phyloP scores from a whole-genome alignment of 2,329 filamentous ascomycete genomes.

The Didymella segeticola region DNA sequence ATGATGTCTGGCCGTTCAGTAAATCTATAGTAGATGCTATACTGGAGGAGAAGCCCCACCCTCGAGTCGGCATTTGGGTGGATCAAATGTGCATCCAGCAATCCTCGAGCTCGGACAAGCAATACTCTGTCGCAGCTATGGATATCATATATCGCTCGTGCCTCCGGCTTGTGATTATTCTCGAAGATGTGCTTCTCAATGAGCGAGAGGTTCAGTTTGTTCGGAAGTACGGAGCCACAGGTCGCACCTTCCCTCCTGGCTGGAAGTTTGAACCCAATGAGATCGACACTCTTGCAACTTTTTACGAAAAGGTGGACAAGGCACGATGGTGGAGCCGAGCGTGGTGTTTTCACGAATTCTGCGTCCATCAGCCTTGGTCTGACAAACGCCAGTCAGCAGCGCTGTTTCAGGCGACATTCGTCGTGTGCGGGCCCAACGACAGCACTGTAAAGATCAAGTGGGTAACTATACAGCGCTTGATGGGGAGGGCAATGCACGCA shows the following conservation, averaged over 20 bases:
- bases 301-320: slow-evolving; percentile 16
- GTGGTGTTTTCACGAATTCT: slow-evolving; percentile 25
- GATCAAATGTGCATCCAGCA: slow-evolving; percentile 27
- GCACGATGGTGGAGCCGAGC: slow-evolving; percentile 24
- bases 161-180: slow-evolving; percentile 15
- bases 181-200: slow-evolving; percentile 21
- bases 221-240: too few species aligned
- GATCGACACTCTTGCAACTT: slow-evolving; percentile 9
- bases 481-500: slow-evolving; percentile 7
- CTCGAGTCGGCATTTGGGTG: slow-evolving; percentile 27
- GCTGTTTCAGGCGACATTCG: slow-evolving; percentile 18
- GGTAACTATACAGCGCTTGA: slow-evolving; percentile 10
- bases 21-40: slow-evolving; percentile 23
- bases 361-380: slow-evolving; percentile 17
- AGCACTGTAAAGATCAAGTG: slow-evolving; percentile 20
- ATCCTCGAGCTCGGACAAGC: slow-evolving; percentile 10
- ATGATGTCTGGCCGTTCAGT: slow-evolving; percentile 21
- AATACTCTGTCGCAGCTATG: slow-evolving; percentile 22
- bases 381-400: slow-evolving; percentile 11
- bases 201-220: slow-evolving; percentile 10
- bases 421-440: slow-evolving; percentile 14
- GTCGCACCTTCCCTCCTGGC: too few species aligned
- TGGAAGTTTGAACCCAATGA: too few species aligned
- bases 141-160: slow-evolving; percentile 23
- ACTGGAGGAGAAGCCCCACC: too few species aligned